These are phyloP conservation scores for Talaromyces sp. DNA, from an alignment of 2,329 filamentous ascomycete genomes.

Conservation along the genomic window DNA sequence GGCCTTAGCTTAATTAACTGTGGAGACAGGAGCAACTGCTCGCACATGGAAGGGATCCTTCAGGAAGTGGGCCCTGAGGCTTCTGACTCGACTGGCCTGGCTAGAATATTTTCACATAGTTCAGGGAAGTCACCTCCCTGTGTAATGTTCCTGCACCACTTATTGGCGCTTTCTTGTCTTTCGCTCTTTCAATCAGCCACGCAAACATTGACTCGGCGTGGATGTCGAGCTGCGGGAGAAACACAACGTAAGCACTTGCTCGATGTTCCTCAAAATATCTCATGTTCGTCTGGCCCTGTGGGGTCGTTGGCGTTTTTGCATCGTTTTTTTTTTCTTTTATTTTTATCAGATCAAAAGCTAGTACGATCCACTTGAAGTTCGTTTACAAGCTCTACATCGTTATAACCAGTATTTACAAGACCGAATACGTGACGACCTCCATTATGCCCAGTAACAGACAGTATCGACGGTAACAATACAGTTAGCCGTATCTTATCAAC, in stretches of 20 bases:
- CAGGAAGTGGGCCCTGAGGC: neutral
- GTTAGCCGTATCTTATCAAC: neutral
- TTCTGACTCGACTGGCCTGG: neutral
- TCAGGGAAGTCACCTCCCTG: no score
- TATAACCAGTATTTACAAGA: neutral
- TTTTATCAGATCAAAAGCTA: conserved; percentile 8
- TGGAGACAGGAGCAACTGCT: neutral
- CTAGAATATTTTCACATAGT: neutral
- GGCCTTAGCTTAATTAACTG: neutral
- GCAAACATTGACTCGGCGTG: neutral
- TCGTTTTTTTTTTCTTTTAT: conserved; percentile 2
- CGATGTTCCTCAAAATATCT: neutral
- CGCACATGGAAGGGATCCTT: neutral
- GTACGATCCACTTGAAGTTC: neutral
- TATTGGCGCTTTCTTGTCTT: neutral
- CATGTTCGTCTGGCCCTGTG: neutral
- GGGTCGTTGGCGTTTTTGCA: neutral
- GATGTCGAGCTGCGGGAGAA: neutral
- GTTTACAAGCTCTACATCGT: neutral
- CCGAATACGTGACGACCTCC: neutral
- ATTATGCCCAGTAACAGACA: neutral
- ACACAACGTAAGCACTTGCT: neutral
- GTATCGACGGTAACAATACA: neutral
- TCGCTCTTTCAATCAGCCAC: neutral
- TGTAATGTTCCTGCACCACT: no score